phyloP scores from a whole-genome alignment of 2,329 filamentous ascomycete genomes.

The Rasamsonia emersonii region DNA sequence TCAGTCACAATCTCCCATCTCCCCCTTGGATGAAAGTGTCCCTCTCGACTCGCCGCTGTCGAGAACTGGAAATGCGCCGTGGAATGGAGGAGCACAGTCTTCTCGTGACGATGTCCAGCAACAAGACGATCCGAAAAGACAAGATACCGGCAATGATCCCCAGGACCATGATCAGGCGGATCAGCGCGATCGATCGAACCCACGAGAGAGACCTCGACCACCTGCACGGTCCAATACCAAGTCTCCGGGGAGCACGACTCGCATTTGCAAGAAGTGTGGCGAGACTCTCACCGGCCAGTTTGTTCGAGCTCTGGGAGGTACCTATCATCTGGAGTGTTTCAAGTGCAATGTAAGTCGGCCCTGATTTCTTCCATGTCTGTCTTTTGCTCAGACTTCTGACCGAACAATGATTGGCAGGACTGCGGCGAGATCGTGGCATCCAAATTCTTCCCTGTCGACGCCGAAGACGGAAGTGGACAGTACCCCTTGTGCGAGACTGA shows the following conservation, averaged over 20 bases:
- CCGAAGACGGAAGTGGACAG: conserved; percentile 71
- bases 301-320: conserved; percentile 84
- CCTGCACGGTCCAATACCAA: conserved; percentile 29
- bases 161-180: conserved; percentile 20
- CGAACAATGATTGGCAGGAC: conserved; percentile 52
- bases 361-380: conserved; percentile 2
- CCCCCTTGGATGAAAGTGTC: conserved; percentile 27
- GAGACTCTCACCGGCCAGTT: conserved; percentile 89
- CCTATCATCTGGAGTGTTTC: conserved; percentile 96
- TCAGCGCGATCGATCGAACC: conserved; percentile 23
- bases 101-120: conserved; percentile 17
- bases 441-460: conserved; percentile 96
- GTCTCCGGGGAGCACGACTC: conserved; percentile 30
- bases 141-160: conserved; percentile 20
- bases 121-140: conserved; percentile 22
- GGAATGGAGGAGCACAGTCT: conserved; percentile 10
- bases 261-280: conserved; percentile 75
- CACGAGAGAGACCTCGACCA: conserved; percentile 28
- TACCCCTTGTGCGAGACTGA: conserved; percentile 97
- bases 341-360: conserved; percentile 71
- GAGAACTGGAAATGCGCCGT: conserved; percentile 17
- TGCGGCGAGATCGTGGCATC: conserved; percentile 95
- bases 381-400: conserved; percentile 6
- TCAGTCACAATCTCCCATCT: conserved; percentile 31
- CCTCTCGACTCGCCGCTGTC: conserved; percentile 28